These are phyloP conservation scores for Mycena indigotica DNA, from an alignment of 768 basidiomycete genomes.

Conservation along the genomic window DNA sequence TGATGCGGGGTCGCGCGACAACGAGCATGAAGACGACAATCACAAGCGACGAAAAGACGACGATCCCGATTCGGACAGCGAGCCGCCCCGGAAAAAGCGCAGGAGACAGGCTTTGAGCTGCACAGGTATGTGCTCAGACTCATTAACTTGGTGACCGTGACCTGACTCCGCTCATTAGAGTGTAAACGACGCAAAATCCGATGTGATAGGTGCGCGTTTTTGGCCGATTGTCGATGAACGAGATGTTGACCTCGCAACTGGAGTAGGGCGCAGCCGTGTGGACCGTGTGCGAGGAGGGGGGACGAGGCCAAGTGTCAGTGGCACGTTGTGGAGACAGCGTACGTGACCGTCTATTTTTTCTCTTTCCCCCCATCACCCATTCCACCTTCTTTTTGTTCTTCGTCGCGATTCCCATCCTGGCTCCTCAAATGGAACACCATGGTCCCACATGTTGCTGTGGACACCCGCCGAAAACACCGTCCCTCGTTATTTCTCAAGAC, in stretches of 20 bases:
- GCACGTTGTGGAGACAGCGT: constrained; percentile 83
- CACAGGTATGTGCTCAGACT: constrained; percentile 55
- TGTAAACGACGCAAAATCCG: constrained; percentile 88
- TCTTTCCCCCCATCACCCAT: constrained; percentile 9
- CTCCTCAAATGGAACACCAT: neutral
- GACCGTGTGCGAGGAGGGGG: constrained; percentile 76
- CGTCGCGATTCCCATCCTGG: neutral
- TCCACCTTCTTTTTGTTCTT: constrained; percentile 4
- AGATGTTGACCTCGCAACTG: constrained; percentile 8
- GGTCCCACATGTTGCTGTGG: too few relatives aligned
- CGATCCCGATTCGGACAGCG: neutral
- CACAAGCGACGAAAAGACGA: constrained; percentile 49
- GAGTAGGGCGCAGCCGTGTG: constrained; percentile 80
- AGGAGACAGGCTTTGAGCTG: constrained; percentile 82
- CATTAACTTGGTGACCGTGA: constrained; percentile 22
- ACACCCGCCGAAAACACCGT: too few relatives aligned
- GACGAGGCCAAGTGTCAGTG: constrained; percentile 83
- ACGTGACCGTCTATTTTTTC: constrained; percentile 14
- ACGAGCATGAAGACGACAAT: constrained; percentile 56
- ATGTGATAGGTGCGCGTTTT: constrained; percentile 74
- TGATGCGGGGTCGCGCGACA: constrained; percentile 35
- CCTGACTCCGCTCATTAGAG: constrained; percentile 47
- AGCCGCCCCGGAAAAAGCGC: constrained; percentile 80
- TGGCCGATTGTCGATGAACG: neutral
- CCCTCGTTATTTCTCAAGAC: too few relatives aligned